Evolutionary conservation across 2,329 filamentous ascomycete species (phyloP), one percentile per base, ranked within the genome.

Genomic region (Pseudogymnoascus sp.): DNA sequence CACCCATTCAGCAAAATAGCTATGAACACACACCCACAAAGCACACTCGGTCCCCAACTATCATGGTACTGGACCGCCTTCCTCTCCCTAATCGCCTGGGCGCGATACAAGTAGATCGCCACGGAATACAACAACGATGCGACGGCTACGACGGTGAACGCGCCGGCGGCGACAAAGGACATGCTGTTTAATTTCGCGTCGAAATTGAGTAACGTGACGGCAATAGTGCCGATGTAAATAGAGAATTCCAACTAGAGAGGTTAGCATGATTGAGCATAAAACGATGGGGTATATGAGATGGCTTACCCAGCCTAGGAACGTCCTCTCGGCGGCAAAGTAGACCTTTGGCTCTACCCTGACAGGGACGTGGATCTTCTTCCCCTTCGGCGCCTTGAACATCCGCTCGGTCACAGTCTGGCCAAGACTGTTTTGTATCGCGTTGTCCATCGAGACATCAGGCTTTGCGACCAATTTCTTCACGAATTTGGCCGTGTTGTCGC

Each of bases 311-410:
- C 91, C 90, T 63, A 99, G 82, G 77, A 97, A 99, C 0, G 94
- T 99, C 67, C 94, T 85, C 76, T 99, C 94, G 0, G 92, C 92
- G 21, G 94, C 94, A 73, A 99, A 96, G 75, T 92, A 96, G 60
- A 99, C 94, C 77, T 99, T 99, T 35, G 94, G 94, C 76, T 99
- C 94, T 35, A 99, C 92, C 59, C 94, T 87, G 63, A 97, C 88
- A 12, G 93, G 93, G 23, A 99, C 94, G 71, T 97, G 93, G 64
- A 99, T 97, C 75, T 90, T 90, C 84, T 92, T 93, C 62, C 90
- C 90, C 74, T 85, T 87, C 11, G 90, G 90, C 7, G 90, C 89
- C 73, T 85, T 87, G 78, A 92, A 85, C 69, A 77, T 80, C 74
- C 80, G 83, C 31, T 75, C 79, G 66, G 82, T 79, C 25, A 87